These are phyloP conservation scores for Fusarium fujikuroi DNA, from an alignment of 2,329 filamentous ascomycete genomes.

Conservation along the genomic window DNA sequence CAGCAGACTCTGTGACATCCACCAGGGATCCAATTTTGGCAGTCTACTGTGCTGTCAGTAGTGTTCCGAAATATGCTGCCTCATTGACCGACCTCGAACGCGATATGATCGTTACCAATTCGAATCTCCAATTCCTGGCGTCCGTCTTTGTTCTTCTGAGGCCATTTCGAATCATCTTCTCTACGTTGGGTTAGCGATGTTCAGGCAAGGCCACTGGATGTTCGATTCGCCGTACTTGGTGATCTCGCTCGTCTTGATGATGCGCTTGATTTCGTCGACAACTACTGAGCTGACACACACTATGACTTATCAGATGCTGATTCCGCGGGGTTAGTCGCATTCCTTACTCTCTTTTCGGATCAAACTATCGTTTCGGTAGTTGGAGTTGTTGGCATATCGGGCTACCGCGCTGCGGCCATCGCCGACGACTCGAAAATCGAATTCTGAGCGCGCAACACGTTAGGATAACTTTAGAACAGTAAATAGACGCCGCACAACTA, in stretches of 20 bases:
- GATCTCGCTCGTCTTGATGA: constrained; percentile 97
- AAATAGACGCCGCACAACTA: neutral
- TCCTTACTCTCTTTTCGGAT: constrained; percentile 99
- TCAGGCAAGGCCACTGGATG: neutral
- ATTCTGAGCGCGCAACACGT: constrained; percentile 70
- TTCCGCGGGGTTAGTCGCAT: neutral
- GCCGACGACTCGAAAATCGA: constrained; percentile 92
- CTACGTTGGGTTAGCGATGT: constrained; percentile 56
- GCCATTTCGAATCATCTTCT: constrained; percentile 99
- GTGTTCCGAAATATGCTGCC: neutral
- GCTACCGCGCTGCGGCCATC: constrained; percentile 94
- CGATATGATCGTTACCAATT: constrained; percentile 94
- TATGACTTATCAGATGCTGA: constrained; percentile 53
- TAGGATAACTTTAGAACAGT: neutral
- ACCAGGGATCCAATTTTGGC: constrained; percentile 98
- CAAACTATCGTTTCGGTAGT: constrained; percentile 97
- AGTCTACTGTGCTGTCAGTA: constrained; percentile 67
- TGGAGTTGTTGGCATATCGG: constrained; percentile 98
- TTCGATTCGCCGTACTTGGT: constrained; percentile 74
- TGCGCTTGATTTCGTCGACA: constrained; percentile 94
- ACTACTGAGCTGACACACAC: constrained; percentile 96
- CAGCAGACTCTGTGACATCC: constrained; percentile 94
- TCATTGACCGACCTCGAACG: constrained; percentile 79
- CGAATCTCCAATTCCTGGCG: constrained; percentile 96
- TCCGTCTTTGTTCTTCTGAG: constrained; percentile 98